Evolutionary conservation across 257 asterid genomes (phyloP).

Genomic region (Primulina huaijiensis): DNA sequence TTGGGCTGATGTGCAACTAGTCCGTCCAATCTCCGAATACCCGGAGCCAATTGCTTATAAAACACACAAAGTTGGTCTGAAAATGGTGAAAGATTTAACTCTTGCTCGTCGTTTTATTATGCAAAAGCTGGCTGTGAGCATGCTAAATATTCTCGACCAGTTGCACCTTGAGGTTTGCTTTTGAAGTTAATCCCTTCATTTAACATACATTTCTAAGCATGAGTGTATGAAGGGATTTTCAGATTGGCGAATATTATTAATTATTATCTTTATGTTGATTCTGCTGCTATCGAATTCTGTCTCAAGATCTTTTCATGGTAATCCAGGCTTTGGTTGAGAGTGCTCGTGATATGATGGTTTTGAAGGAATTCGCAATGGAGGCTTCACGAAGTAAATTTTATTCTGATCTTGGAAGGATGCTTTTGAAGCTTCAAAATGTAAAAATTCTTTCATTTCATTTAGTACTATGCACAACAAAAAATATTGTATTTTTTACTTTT

Average conservation of each 20-base stretch:
- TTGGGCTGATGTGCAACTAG: constrained; percentile 93
- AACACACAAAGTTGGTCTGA: constrained; percentile 70
- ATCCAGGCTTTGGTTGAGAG: constrained; percentile 75
- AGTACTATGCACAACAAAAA: constrained; percentile 5
- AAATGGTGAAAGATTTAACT: constrained; percentile 76
- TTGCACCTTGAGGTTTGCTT: constrained; percentile 76
- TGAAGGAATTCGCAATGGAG: constrained; percentile 90
- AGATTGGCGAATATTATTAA: neutral
- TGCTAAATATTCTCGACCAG: constrained; percentile 78
- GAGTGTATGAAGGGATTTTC: neutral
- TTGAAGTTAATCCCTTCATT: constrained; percentile 20
- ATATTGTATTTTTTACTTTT: constrained; percentile 5
- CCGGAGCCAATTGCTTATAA: constrained; percentile 84
- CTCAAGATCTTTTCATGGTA: constrained; percentile 27
- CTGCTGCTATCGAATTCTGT: constrained; percentile 13
- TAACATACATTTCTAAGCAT: neutral
- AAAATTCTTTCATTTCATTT: constrained; percentile 30
- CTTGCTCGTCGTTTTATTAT: constrained; percentile 81
- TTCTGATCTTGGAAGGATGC: constrained; percentile 87
- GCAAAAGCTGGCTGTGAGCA: constrained; percentile 91
- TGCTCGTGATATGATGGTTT: constrained; percentile 66
- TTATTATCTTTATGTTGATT: constrained; percentile 8
- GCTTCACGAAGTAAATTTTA: constrained; percentile 83
- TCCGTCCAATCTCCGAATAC: constrained; percentile 73
- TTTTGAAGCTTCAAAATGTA: constrained; percentile 81